Evolutionary conservation across 768 basidiomycete species (phyloP), one percentile per base, ranked within the genome.

Genomic region (Naganishia kalamii): DNA sequence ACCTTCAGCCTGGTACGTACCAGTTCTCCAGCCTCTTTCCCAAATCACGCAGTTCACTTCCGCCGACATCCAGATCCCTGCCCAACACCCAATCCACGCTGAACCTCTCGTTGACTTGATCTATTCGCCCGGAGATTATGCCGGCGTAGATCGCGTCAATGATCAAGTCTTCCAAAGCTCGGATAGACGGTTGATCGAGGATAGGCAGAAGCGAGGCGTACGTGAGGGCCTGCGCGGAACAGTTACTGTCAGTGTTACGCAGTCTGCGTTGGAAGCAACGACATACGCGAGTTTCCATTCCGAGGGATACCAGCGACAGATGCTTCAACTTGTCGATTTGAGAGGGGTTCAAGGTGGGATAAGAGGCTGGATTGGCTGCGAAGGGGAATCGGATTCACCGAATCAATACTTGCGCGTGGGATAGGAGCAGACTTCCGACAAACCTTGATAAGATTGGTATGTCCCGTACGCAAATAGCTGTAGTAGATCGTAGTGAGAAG

Each of bases 101-200:
- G 65, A 98, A 82, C 69, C 91, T 87, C 17, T 33, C 62, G 25
- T 44, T 32, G n/a, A 49, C 27, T 69, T 86, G 85, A 70, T 89
- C 84, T 52, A 99, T 86, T 74, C 90, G 92, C 11, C 92, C 94
- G 54, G 86, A 85, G 40, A 99, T 82, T 41, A 96, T 81, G 75
- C 90, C 88, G 43, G 89, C 85, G 79, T 97, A 98, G 77, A 97
- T 92, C 12, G 89, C 89, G 72, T 97, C 92, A 77, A 99, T 98
- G 74, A 98, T 89, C 69, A 97, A 85, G 78, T 97, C 93, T 77
- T 99, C 94, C 2, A 99, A 86, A 63, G 89, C 89, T 61, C 93
- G 87, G 65, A 93, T 85, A 5, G 84, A 86, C 3, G 85, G 82
- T 77, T 94, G 83, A 52, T 90, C 84, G 21, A 99, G 83, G 3